phyloP scores from a whole-genome alignment of 2,329 filamentous ascomycete genomes.

The Tolypocladium pustulatum region DNA sequence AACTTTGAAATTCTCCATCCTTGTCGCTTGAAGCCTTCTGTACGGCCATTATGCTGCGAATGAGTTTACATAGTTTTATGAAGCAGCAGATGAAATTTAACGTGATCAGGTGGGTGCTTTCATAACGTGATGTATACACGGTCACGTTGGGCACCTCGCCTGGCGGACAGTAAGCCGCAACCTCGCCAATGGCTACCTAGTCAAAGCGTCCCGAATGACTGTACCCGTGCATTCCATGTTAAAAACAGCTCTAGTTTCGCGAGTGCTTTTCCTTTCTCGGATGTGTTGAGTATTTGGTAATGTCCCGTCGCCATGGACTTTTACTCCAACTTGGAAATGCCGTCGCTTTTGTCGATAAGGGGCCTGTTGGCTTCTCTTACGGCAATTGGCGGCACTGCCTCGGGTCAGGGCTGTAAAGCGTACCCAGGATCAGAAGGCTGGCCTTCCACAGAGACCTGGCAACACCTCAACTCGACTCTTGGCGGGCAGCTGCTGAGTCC shows the following conservation, averaged over 20 bases:
- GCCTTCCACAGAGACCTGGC: conserved; percentile 36
- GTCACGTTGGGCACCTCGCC: no score
- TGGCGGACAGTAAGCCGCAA: neutral
- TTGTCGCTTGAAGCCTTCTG: no score
- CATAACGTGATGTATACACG: neutral
- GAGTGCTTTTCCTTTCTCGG: neutral
- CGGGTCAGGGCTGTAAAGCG: conserved; percentile 28
- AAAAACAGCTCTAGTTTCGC: neutral
- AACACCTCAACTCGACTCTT: conserved; percentile 31
- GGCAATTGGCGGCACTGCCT: neutral
- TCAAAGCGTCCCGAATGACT: neutral
- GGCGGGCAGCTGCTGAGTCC: conserved; percentile 31
- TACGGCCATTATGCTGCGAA: no score
- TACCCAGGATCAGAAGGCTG: conserved; percentile 33
- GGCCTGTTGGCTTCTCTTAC: neutral
- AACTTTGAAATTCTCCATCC: no score
- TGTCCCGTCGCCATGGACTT: neutral
- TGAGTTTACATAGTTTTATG: neutral
- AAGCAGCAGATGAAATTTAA: neutral
- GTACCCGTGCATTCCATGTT: neutral
- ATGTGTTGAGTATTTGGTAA: neutral
- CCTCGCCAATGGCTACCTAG: neutral
- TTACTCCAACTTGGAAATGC: neutral
- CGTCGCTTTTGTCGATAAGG: neutral
- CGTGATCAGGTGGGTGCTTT: neutral